Conservation (phyloP, 2,329 filamentous ascomycete species). For the Paraconiothyrium brasiliense region DNA sequence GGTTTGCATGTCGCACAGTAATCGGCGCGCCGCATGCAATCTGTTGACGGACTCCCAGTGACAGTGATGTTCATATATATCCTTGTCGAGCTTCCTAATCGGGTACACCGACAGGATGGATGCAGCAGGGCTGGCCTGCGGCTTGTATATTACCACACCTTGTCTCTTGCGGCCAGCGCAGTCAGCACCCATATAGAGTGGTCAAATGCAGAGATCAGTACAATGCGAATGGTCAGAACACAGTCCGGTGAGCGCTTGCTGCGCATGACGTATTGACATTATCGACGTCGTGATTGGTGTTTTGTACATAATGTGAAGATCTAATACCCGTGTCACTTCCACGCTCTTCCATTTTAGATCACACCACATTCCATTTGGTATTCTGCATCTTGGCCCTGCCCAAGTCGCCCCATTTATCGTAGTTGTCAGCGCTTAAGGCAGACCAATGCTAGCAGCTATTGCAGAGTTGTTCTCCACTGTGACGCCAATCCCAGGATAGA, state of each 20-base stretch:
- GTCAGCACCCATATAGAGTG: neutral
- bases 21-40: neutral
- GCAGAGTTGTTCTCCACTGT: neutral
- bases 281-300: neutral
- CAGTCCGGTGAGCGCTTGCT: neutral
- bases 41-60: neutral
- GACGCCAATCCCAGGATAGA: neutral
- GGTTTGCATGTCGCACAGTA: neutral
- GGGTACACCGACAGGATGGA: neutral
- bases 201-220: neutral
- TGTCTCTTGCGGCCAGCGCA: neutral
- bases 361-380: neutral
- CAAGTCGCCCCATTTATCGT: neutral
- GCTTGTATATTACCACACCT: neutral
- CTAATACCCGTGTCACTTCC: neutral
- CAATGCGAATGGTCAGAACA: neutral
- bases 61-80: neutral
- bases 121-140: conserved; percentile 1
- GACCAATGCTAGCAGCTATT: neutral
- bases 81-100: conserved; percentile 7
- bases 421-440: neutral
- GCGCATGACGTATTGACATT: neutral
- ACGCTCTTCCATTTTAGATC: neutral
- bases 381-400: neutral
- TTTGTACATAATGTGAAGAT: neutral